phyloP scores from a whole-genome alignment of 768 basidiomycete species.

The Amanita jacksonii region DNA sequence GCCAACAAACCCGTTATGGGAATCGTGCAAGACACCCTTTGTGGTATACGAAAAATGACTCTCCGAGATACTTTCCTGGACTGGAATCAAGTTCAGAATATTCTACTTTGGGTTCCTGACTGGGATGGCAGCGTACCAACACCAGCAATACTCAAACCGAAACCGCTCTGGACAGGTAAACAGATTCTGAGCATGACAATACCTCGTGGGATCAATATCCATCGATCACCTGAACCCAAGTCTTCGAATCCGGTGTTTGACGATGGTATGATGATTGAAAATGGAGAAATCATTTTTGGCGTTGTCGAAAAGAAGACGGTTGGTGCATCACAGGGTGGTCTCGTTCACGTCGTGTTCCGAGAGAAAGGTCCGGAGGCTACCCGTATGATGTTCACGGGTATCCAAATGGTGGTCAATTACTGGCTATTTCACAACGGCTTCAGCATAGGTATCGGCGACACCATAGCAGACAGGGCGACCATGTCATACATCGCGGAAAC shows the following conservation, averaged over 20 bases:
- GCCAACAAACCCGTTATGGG: slow-evolving; percentile 99
- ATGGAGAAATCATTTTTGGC: slow-evolving; percentile 92
- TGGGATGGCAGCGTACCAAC: slow-evolving; percentile 94
- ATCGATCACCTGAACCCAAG: slow-evolving; percentile 70
- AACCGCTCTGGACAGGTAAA: slow-evolving; percentile 96
- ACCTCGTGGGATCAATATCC: slow-evolving; percentile 92
- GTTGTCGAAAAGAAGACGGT: slow-evolving; percentile 99
- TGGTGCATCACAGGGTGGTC: slow-evolving; percentile 87
- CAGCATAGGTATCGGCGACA: slow-evolving; percentile 98
- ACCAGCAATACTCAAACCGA: slow-evolving; percentile 93
- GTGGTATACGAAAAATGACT: slow-evolving; percentile 95
- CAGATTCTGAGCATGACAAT: slow-evolving; percentile 90
- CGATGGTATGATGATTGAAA: slow-evolving; percentile 93
- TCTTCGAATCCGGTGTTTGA: slow-evolving; percentile 78
- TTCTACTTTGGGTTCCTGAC: slow-evolving; percentile 94
- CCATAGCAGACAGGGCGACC: slow-evolving; percentile 83
- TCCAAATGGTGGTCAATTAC: slow-evolving; percentile 94
- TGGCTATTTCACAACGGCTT: slow-evolving; percentile 99
- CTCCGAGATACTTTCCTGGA: slow-evolving; percentile 93
- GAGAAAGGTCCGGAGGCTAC: slow-evolving; percentile 95
- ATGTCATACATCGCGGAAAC: slow-evolving; percentile 82
- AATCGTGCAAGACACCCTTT: slow-evolving; percentile 97
- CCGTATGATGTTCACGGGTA: slow-evolving; percentile 81
- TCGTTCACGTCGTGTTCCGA: slow-evolving; percentile 94
- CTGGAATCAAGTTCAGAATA: slow-evolving; percentile 94